Percentiles rank a stretch among this genome's conserved stretches.
Conservation (phyloP, 345 rosid species). For the rapeseed (Brassica napus) region Da-Ae NC_063444.1:41761001-41761500, state of each 20-base stretch:
- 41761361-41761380: slow-evolving; percentile 43
- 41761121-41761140: slow-evolving; percentile 81
- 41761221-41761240: slow-evolving; percentile 93
- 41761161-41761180: slow-evolving; percentile 86
- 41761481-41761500: slow-evolving; percentile 49
- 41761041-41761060: slow-evolving; percentile 94
- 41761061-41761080: slow-evolving; percentile 80
- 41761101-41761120: slow-evolving; percentile 94
- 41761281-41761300: slow-evolving; percentile 32
- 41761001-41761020: not conserved
- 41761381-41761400: slow-evolving; percentile 57
- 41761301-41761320: slow-evolving; percentile 47
- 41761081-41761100: slow-evolving; percentile 90
- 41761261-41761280: slow-evolving; percentile 45
- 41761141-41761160: slow-evolving; percentile 84
- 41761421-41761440: slow-evolving; percentile 75
- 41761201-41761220: slow-evolving; percentile 75
- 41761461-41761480: slow-evolving; percentile 29
- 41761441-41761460: slow-evolving; percentile 64
- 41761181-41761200: slow-evolving; percentile 70
- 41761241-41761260: slow-evolving; percentile 67
- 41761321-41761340: slow-evolving; percentile 62
- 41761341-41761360: slow-evolving; percentile 46
- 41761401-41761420: slow-evolving; percentile 89
- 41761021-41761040: slow-evolving; percentile 66